These are phyloP conservation scores for Sporothrix luriei DNA, from an alignment of 2,329 filamentous ascomycete species.

Conservation along the genomic window DNA sequence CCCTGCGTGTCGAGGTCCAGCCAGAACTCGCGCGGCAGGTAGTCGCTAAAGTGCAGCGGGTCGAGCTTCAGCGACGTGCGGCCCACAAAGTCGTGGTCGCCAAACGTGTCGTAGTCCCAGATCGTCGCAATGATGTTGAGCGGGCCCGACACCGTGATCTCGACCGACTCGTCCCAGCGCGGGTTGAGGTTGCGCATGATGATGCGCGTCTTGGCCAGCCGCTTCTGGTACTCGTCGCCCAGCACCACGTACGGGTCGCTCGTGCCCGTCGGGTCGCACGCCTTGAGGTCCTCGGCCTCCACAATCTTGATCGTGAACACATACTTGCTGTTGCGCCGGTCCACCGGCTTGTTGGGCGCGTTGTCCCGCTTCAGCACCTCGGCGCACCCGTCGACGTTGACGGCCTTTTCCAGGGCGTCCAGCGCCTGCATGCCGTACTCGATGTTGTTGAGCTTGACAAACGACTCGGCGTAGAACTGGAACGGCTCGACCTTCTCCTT, in stretches of 20 bases:
- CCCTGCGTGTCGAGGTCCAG: constrained; percentile 95
- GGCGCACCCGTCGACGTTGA: constrained; percentile 90
- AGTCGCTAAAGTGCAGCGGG: constrained; percentile 94
- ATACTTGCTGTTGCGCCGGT: constrained; percentile 77
- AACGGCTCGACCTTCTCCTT: constrained; percentile 96
- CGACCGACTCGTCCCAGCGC: constrained; percentile 94
- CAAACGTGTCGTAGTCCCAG: constrained; percentile 97
- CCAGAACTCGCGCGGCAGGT: constrained; percentile 95
- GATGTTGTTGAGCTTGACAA: constrained; percentile 97
- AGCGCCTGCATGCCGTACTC: constrained; percentile 92
- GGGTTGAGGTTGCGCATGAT: constrained; percentile 90
- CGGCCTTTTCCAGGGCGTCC: constrained; percentile 82
- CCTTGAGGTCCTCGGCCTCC: constrained; percentile 94
- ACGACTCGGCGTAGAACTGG: constrained; percentile 85
- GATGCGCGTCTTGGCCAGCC: constrained; percentile 89
- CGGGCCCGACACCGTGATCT: constrained; percentile 88
- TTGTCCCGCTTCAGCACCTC: constrained; percentile 75
- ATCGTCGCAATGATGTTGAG: constrained; percentile 95
- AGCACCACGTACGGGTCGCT: constrained; percentile 98
- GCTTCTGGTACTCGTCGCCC: constrained; percentile 96
- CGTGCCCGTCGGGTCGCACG: constrained; percentile 91
- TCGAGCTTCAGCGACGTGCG: constrained; percentile 98
- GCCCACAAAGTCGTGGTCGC: constrained; percentile 95
- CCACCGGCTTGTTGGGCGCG: constrained; percentile 65
- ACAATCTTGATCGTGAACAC: constrained; percentile 99